These are phyloP conservation scores for Eutrema heterophyllum DNA, from an alignment of 345 rosid genomes.

Conservation along the genomic window DNA sequence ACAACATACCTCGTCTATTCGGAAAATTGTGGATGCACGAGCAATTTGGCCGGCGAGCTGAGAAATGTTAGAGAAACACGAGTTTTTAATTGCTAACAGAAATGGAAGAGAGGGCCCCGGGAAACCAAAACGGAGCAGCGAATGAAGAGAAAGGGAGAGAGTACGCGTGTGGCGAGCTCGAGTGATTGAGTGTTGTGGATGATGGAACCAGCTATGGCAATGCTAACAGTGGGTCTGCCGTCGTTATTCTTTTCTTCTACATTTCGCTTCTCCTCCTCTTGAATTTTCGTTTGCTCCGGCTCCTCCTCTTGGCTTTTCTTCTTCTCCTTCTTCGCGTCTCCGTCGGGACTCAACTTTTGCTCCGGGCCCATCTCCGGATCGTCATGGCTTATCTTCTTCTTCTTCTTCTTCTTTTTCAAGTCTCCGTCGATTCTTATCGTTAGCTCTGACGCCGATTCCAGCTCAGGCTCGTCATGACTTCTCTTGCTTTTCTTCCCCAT, in stretches of 20 bases:
- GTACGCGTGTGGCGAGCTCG: constrained; percentile 91
- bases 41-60: constrained; percentile 95
- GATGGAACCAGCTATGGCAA: constrained; percentile 95
- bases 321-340: constrained; percentile 39
- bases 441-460: constrained; percentile 23
- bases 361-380: constrained; percentile 11
- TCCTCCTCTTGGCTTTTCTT: constrained; percentile 28
- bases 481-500: constrained; percentile 61
- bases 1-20: constrained; percentile 71
- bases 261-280: constrained; percentile 15
- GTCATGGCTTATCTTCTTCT: constrained; percentile 21
- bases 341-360: constrained; percentile 28
- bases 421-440: background rate
- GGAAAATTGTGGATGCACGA: constrained; percentile 86
- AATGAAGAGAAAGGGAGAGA: background rate
- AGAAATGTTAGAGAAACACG: background rate
- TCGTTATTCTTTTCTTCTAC: constrained; percentile 11
- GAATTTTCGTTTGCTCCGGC: constrained; percentile 4
- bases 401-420: constrained; percentile 8
- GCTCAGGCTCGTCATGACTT: constrained; percentile 22
- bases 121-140: background rate
- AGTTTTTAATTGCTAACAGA: background rate
- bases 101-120: background rate
- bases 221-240: constrained; percentile 52
- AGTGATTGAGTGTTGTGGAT: constrained; percentile 90